phyloP scores from a whole-genome alignment of 331 rosid species.

The Telfairia occidentalis region DNA sequence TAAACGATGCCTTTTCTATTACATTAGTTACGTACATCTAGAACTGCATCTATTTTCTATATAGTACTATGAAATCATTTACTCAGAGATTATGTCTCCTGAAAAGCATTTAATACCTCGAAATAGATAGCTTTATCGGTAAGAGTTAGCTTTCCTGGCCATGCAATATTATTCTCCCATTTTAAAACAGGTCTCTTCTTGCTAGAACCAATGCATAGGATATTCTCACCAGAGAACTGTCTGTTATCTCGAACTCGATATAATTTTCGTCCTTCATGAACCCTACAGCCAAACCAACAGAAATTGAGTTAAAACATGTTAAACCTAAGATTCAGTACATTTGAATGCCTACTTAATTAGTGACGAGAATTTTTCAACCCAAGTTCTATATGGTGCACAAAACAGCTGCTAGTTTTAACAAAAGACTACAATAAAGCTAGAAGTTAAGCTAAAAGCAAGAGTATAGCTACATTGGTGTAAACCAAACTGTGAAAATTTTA shows the following conservation, averaged over 20 bases:
- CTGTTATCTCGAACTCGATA: constrained; percentile 57
- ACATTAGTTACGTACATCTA: background rate
- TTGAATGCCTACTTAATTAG: background rate
- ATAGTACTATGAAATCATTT: background rate
- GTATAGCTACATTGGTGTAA: no score
- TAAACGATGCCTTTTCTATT: background rate
- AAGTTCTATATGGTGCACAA: background rate
- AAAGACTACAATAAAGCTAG: no score
- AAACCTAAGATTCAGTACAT: constrained; percentile 1
- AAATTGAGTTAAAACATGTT: constrained; percentile 10
- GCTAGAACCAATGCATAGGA: constrained; percentile 72
- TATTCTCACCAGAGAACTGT: constrained; percentile 49
- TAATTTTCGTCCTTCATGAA: constrained; percentile 53
- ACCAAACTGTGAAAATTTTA: no score
- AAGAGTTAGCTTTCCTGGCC: constrained; percentile 93
- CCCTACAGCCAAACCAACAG: constrained; percentile 46
- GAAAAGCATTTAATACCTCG: constrained; percentile 51
- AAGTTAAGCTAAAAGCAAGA: no score
- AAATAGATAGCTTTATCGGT: constrained; percentile 85
- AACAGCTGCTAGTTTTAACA: background rate
- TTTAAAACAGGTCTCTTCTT: constrained; percentile 78
- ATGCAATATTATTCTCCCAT: constrained; percentile 92
- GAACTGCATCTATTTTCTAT: background rate
- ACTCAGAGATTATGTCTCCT: background rate
- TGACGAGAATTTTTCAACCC: background rate